Base-by-base conservation (phyloP, 2,329 filamentous ascomycete genomes). In the Penicillium corylophilum region DNA sequence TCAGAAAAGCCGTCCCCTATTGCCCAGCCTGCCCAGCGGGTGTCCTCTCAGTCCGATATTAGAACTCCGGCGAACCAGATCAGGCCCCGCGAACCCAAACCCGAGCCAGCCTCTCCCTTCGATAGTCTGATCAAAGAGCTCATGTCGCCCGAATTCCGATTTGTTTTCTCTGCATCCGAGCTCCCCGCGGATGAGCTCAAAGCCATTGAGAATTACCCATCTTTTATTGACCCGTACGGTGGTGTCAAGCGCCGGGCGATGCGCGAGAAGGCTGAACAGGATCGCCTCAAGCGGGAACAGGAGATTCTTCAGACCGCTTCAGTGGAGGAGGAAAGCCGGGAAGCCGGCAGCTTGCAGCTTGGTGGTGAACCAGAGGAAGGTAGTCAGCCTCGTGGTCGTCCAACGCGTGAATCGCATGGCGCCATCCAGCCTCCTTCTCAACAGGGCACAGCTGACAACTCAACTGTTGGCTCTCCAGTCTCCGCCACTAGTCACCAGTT, bases 291-390 rank as follows among this genome's bases (percentile, higher is more conserved):
- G 51, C 70, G 76, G 16, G 82, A 86, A 62, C 80, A 84, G 57
- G 73, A 77, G 42, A 71, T 80, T 22, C 64, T 82, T 18, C 77
- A 79, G 56, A 75, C 78, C 22, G 71, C 75, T 15, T 71, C 73
- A 4, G 78, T 80, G 40, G 78, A 80, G 24, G 91, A 96, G 57
- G 90, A 89, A 51, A 87, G 88, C 50, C 84, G 85, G 1, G 91
- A 94, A 71, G 88, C 88, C 60, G 89, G 89, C 13, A 97, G 93
- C 68, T 79, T 94, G 51, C 92, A 95, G 52, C 80, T 97, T 16
- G 93, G 93, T 51, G 93, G 93, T 39, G 93, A 97, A 68, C 93
- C 93, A 0, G 93, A 97, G 68, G 90, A 95, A 60, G 80, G 82
- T 55, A 86, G 90, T 20, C 73, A 67, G 5, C 63, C 69, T 0